A percentile compares a stretch with the other conserved stretches of the same genome.
Evolutionary conservation across 352 stramenopile genomes (phyloP).

Genomic region (Globisporangium barbulae): DNA sequence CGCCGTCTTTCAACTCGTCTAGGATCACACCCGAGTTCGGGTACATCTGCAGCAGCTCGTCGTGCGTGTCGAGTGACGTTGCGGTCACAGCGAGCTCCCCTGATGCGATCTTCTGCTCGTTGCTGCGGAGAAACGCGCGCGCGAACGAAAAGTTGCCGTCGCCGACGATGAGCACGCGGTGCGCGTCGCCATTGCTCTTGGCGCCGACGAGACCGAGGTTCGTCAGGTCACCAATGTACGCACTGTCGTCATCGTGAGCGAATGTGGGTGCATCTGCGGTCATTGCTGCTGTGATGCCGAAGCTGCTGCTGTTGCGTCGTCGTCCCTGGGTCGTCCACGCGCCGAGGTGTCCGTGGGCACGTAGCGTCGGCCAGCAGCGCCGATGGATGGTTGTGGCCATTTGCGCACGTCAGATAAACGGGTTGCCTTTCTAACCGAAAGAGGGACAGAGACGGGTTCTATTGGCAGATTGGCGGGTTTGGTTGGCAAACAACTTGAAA

Average conservation of each 20-base stretch:
- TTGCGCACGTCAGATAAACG: slow-evolving; percentile 6
- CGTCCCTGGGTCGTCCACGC: slow-evolving; percentile 5
- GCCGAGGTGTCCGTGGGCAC: slow-evolving; percentile 5
- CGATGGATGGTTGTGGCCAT: slow-evolving; percentile 17
- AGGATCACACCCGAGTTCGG: slow-evolving; percentile 51
- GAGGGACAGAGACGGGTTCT: background rate
- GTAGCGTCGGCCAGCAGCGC: slow-evolving; percentile 5
- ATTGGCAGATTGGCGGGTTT: too few relatives aligned
- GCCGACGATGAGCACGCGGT: slow-evolving; percentile 64
- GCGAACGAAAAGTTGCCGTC: slow-evolving; percentile 87
- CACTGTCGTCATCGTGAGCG: background rate
- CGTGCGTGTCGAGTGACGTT: slow-evolving; percentile 66
- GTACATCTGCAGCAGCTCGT: slow-evolving; percentile 75
- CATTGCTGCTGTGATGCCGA: background rate
- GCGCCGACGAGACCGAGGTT: slow-evolving; percentile 37
- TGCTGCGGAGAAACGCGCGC: slow-evolving; percentile 61
- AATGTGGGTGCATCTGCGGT: background rate
- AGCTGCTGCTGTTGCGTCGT: background rate
- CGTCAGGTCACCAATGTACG: slow-evolving; percentile 42
- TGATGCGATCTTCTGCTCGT: slow-evolving; percentile 20
- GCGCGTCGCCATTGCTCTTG: slow-evolving; percentile 11
- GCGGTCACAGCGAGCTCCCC: slow-evolving; percentile 37
- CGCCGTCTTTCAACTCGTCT: slow-evolving; percentile 42
- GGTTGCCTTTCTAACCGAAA: background rate
- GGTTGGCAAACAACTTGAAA: too few relatives aligned